These are phyloP conservation scores for Colletotrichum lupini DNA, from an alignment of 2,329 filamentous ascomycete species.

Conservation along the genomic window DNA sequence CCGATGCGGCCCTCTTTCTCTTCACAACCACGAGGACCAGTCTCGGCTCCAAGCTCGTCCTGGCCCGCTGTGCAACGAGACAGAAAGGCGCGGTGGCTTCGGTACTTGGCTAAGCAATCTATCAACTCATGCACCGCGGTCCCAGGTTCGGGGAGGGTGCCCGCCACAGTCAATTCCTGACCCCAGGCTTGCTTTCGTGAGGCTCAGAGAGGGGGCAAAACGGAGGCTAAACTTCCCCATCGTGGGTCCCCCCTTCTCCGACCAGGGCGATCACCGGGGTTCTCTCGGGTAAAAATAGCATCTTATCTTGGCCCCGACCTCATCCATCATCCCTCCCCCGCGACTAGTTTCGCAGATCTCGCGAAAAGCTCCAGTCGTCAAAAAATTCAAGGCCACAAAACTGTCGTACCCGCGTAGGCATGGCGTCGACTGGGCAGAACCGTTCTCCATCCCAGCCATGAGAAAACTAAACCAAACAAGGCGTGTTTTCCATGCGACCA, in stretches of 20 bases:
- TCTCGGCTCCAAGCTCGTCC: neutral
- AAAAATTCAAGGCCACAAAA: neutral
- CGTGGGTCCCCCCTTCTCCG: constrained; percentile 12
- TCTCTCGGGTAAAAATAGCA: constrained; percentile 32
- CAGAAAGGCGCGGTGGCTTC: constrained; percentile 9
- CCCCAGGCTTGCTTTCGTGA: constrained; percentile 27
- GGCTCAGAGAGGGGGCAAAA: constrained; percentile 47
- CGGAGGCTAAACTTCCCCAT: constrained; percentile 21
- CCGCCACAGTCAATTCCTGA: neutral
- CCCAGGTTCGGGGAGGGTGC: neutral
- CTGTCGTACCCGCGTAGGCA: constrained; percentile 5
- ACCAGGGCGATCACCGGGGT: constrained; percentile 28
- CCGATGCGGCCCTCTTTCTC: neutral
- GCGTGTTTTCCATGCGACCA: neutral
- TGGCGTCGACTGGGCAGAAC: constrained; percentile 1
- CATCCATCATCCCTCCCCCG: neutral
- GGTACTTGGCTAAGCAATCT: constrained; percentile 7
- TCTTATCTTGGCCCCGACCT: constrained; percentile 1
- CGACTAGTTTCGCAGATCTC: neutral
- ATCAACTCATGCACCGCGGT: constrained; percentile 8
- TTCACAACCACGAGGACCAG: neutral
- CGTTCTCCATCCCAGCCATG: constrained; percentile 5
- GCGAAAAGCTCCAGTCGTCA: neutral
- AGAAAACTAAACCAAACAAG: neutral
- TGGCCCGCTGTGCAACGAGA: neutral